Evolutionary conservation across 1,139 yeast species (phyloP).

Genomic region (Scheffersomyces illinoinensis): DNA sequence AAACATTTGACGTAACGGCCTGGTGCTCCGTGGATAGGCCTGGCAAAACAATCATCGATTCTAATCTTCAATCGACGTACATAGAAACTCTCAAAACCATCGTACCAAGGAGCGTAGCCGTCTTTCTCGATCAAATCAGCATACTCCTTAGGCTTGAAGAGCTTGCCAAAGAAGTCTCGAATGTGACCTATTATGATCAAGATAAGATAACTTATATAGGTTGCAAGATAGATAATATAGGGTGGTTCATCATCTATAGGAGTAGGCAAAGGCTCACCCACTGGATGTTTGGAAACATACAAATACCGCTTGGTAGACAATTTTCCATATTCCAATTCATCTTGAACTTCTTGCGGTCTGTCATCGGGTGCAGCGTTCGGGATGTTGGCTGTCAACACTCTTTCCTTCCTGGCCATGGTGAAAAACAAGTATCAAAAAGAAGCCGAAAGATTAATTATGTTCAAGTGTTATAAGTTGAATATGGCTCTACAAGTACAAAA

Average conservation of each 20-base stretch:
- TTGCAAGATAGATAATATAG: constrained; percentile 71
- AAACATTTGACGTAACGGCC: constrained; percentile 85
- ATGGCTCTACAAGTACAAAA: background rate
- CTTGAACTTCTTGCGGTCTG: constrained; percentile 51
- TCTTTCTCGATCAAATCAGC: constrained; percentile 70
- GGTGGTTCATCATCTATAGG: constrained; percentile 86
- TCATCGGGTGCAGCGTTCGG: constrained; percentile 53
- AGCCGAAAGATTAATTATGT: background rate
- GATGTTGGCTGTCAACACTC: constrained; percentile 15
- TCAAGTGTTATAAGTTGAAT: background rate
- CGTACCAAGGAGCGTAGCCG: constrained; percentile 96
- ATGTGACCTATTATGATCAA: constrained; percentile 87
- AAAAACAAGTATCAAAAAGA: too few relatives aligned
- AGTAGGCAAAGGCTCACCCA: constrained; percentile 55
- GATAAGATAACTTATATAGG: constrained; percentile 81
- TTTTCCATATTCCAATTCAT: constrained; percentile 66
- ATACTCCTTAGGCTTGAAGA: constrained; percentile 65
- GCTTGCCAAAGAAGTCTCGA: constrained; percentile 82
- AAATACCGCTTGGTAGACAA: constrained; percentile 59
- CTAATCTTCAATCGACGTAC: constrained; percentile 88
- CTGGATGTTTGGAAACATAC: constrained; percentile 52
- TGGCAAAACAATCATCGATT: constrained; percentile 90
- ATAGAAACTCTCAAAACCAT: constrained; percentile 91
- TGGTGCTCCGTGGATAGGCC: constrained; percentile 96
- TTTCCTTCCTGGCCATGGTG: background rate